phyloP scores from a whole-genome alignment of 163 green algal genomes.

The Prototheca wickerhamii region DNA sequence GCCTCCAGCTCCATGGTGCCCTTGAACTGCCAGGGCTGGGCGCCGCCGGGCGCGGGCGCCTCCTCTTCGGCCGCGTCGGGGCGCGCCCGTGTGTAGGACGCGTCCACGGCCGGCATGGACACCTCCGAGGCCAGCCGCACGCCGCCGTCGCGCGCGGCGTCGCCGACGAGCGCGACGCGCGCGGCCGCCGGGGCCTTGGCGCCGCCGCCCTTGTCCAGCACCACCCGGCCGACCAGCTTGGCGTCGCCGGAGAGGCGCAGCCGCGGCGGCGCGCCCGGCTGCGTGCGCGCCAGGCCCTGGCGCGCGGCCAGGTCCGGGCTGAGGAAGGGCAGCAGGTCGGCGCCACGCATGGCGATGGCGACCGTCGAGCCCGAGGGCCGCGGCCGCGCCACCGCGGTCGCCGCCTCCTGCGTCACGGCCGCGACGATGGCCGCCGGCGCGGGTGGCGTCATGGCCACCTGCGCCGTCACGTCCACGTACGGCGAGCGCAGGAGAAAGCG shows the following conservation, averaged over 20 bases:
- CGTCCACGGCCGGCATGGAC: not conserved
- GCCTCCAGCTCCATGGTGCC: constrained; percentile 54
- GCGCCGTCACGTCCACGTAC: constrained; percentile 31
- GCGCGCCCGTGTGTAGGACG: not conserved
- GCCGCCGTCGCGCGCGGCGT: no score
- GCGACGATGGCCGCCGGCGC: constrained; percentile 29
- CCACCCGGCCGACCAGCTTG: constrained; percentile 22
- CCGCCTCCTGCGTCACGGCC: constrained; percentile 44
- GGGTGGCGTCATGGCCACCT: constrained; percentile 37
- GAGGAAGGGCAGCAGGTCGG: constrained; percentile 66
- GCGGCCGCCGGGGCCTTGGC: no score
- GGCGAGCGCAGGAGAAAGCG: constrained; percentile 26
- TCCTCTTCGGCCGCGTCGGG: not conserved
- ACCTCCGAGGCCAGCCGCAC: not conserved
- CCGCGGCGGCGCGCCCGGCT: constrained; percentile 24
- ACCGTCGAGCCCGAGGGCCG: constrained; percentile 29
- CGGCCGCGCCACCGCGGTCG: constrained; percentile 32
- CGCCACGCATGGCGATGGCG: constrained; percentile 34
- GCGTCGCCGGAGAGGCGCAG: constrained; percentile 37
- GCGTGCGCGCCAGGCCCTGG: constrained; percentile 13
- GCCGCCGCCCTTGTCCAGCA: not conserved
- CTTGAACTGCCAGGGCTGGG: constrained; percentile 17
- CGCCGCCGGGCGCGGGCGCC: constrained; percentile 2
- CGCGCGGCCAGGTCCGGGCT: constrained; percentile 16
- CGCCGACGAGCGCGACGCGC: not conserved